A percentile compares a stretch with the other conserved stretches of the same genome.
These are phyloP conservation scores for Neospora caninum DNA, from an alignment of 169 alveolate genomes.

Conservation along the genomic window DNA sequence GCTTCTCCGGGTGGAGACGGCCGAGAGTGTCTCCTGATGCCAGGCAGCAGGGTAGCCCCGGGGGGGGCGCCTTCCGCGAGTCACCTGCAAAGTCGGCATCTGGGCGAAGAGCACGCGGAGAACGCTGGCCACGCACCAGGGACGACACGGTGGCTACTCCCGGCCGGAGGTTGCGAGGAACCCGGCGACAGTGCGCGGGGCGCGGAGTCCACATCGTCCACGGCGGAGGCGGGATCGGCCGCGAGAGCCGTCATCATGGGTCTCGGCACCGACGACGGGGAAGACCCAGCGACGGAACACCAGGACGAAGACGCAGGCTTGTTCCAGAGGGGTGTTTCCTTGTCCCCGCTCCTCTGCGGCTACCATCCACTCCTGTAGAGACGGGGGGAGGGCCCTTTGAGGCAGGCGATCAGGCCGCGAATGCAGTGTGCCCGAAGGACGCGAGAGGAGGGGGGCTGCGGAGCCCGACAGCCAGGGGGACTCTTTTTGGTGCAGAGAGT, in stretches of 20 bases:
- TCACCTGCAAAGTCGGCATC: not conserved
- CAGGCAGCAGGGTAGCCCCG: not conserved
- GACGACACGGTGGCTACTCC: not conserved
- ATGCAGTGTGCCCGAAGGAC: no score
- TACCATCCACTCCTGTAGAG: slow-evolving; percentile 2
- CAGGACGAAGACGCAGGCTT: slow-evolving; percentile 10
- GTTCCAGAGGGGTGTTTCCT: not conserved
- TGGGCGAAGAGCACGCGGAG: not conserved
- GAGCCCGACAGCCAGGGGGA: no score
- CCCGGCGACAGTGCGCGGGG: not conserved
- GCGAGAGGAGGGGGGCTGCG: no score
- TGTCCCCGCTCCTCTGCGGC: slow-evolving; percentile 20
- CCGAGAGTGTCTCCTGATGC: not conserved
- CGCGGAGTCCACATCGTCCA: not conserved
- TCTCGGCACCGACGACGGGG: slow-evolving; percentile 9
- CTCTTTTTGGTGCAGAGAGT: no score
- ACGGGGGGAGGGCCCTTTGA: no score
- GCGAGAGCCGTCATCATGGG: slow-evolving; percentile 1
- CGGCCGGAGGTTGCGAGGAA: not conserved
- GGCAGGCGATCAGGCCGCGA: no score
- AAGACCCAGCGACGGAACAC: not conserved
- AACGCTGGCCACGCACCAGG: not conserved
- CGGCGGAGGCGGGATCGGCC: not conserved
- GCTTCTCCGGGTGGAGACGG: not conserved
- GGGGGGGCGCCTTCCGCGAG: not conserved